Conservation (phyloP, 2,329 filamentous ascomycete genomes). For the Penicillium sp. region DNA sequence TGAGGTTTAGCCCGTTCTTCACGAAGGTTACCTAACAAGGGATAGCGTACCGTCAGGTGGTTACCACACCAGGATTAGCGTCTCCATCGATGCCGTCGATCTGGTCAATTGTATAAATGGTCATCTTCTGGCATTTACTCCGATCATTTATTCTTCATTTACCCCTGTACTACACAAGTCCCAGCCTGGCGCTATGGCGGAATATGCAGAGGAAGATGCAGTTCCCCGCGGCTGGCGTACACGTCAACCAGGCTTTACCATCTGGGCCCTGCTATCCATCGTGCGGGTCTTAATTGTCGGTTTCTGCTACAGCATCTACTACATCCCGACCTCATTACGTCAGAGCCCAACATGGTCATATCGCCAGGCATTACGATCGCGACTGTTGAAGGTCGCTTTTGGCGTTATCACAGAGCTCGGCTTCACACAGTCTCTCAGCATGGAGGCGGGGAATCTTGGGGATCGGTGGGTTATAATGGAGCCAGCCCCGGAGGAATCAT, state of each 20-base stretch:
- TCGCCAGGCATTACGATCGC: constrained; percentile 8
- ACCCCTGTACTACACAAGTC: not conserved
- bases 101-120: not conserved
- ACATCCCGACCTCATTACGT: constrained; percentile 3
- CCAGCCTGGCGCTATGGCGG: not conserved
- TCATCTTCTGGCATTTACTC: not conserved
- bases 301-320: constrained; percentile 3
- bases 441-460: constrained; percentile 9
- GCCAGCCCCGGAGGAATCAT: constrained; percentile 6
- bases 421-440: constrained; percentile 10
- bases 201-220: constrained; percentile 3
- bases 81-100: not conserved
- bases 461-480: constrained; percentile 12
- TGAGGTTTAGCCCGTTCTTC: not conserved
- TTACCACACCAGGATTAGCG: not conserved
- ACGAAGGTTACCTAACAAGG: not conserved
- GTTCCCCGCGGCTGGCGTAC: constrained; percentile 2
- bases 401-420: constrained; percentile 8
- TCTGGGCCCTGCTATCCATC: constrained; percentile 1
- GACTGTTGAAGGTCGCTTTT: constrained; percentile 6
- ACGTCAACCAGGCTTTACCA: constrained; percentile 3
- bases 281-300: not conserved
- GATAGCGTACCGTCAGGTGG: not conserved
- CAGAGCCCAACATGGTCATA: constrained; percentile 14
- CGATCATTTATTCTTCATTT: not conserved